Evolutionary conservation across 495 filamentous ascomycete genomes (phyloP).

Genomic region (Entonaema liquescens): DNA sequence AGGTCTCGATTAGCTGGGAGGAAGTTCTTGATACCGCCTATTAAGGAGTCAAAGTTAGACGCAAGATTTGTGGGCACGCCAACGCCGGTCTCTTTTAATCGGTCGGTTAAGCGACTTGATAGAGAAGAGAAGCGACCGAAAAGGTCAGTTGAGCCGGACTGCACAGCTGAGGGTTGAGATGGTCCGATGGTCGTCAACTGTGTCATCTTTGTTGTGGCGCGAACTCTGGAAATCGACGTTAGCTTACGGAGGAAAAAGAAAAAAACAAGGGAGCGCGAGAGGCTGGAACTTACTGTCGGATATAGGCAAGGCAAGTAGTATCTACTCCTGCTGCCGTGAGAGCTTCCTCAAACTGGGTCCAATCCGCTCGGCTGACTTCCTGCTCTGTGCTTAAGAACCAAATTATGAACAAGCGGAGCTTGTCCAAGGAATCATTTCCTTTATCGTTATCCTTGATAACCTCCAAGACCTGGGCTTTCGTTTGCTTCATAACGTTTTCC

Average conservation of each 20-base stretch:
- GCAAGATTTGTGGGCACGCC: conserved; percentile 66
- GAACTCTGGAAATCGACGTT: conserved; percentile 68
- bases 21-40: conserved; percentile 99
- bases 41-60: conserved; percentile 91
- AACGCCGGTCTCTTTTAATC: conserved; percentile 86
- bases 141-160: conserved; percentile 71
- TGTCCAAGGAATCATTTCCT: conserved; percentile 85
- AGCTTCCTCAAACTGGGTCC: conserved; percentile 88
- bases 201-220: conserved; percentile 96
- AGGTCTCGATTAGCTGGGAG: conserved; percentile 93
- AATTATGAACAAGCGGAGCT: conserved; percentile 92
- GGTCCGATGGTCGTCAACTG: conserved; percentile 89
- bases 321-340: conserved; percentile 77
- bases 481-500: conserved; percentile 91
- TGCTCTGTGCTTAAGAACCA: conserved; percentile 97
- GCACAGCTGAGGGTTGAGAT: conserved; percentile 62
- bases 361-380: conserved; percentile 81
- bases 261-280: neutral
- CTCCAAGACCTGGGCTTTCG: conserved; percentile 88
- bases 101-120: conserved; percentile 89
- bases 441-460: conserved; percentile 82
- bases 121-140: conserved; percentile 91
- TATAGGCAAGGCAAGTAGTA: conserved; percentile 80
- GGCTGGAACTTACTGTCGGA: conserved; percentile 71
- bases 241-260: conserved; percentile 25